Evolutionary conservation across 202 grass and related monocot species (phyloP).

Genomic region (Cymbopogon flexuosus): DNA sequence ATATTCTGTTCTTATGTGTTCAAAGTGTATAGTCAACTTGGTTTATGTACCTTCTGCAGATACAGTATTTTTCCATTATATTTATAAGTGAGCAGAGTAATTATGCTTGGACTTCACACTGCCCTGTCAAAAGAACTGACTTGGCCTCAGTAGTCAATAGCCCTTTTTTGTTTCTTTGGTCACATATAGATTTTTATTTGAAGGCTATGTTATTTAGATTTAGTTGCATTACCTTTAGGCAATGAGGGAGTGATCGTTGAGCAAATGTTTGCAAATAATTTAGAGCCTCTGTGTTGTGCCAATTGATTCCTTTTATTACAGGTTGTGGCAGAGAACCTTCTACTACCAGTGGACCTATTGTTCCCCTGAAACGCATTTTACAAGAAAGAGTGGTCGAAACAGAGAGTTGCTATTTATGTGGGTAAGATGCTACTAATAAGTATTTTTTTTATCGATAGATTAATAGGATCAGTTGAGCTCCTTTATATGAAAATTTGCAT

Average conservation of each 20-base stretch:
- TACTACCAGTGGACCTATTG: too few relatives aligned
- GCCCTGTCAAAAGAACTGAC: not conserved
- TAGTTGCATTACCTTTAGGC: conserved; percentile 3
- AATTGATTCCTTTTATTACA: too few relatives aligned
- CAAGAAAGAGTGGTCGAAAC: too few relatives aligned
- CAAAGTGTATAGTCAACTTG: not conserved
- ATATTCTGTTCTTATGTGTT: not conserved
- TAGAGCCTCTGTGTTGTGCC: too few relatives aligned
- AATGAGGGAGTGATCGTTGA: not conserved
- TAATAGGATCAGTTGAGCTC: too few relatives aligned
- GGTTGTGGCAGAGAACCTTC: too few relatives aligned
- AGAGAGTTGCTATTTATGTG: too few relatives aligned
- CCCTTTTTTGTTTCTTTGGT: conserved; percentile 4
- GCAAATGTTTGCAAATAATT: conserved; percentile 8
- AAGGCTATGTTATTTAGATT: not conserved
- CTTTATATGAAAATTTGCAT: too few relatives aligned
- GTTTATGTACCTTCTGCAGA: not conserved
- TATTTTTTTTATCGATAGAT: too few relatives aligned
- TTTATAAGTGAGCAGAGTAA: not conserved
- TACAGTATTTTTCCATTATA: not conserved
- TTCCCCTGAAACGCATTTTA: too few relatives aligned
- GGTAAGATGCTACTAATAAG: too few relatives aligned
- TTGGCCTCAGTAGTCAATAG: not conserved
- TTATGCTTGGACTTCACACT: not conserved
- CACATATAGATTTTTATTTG: not conserved